Evolutionary conservation across 192 early-diverging fungal species (phyloP), one percentile per base, ranked within the genome.

Genomic region (Linnemannia elongata): DNA sequence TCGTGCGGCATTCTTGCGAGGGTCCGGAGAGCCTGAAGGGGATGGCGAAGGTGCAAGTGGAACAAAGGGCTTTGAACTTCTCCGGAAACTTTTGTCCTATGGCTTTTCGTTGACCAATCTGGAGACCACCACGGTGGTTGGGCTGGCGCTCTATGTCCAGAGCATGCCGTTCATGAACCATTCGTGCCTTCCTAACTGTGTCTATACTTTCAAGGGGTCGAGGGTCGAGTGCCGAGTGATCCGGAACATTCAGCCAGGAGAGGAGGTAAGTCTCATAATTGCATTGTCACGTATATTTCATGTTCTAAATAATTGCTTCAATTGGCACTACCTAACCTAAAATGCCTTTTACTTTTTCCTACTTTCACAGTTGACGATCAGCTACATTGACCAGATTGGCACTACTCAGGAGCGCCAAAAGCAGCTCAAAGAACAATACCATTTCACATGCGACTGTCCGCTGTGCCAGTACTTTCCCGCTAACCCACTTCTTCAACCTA

Each of bases 371-470:
- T 69, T 88, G 74, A 79, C 74, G 3, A 88, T 88, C 74, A 80
- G 82, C 77, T 88, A 88, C 44, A 80, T 88, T 38, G 87, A 88
- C 74, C 80, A 80, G 72, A 77, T 83, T 74, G 78, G 78, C 8
- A 76, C 52, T 2, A 80, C 78, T 55, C 57, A 75, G 38, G 87
- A 79, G 47, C 80, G 87, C 4, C 82, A 80, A 70, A 68, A 45
- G 18, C 80, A 88, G 38, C 87, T 88, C 33, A 69, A 76, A 9
- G 76, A 74, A 30, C 80, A 80, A 15, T 88, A 88, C 63, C 78
- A 68, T 33, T 88, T 88, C 52, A 75, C 77, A 9, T 88, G 87
- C 60, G 41, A 54, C 1, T 88, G 87, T 35, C 74, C 76, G 7
- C 47, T 82, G 35, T 88, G 87, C 49, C 74, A 72, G 57, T 85